Evolutionary conservation across 176 grass and related monocot species (phyloP), one percentile per base, ranked within the genome.

Genomic region (Carex parvula): DNA sequence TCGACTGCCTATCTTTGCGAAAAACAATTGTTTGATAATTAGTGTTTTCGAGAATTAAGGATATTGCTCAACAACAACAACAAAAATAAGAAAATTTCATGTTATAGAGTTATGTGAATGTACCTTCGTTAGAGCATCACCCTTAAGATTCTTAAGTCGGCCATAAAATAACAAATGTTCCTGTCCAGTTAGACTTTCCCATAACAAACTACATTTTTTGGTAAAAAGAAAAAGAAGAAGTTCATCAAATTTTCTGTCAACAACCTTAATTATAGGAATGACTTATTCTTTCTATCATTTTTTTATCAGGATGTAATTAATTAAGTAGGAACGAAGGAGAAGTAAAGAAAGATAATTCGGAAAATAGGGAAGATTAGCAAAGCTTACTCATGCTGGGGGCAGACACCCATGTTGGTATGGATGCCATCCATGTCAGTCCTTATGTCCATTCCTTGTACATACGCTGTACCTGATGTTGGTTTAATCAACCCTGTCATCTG

Each of bases 141-240:
- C 92, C 60, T 87, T 86, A 55, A 98, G 88, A 61, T 98, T 98
- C 86, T 94, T 98, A 73, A 98, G 79, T 55, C 91, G 85, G 2
- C 92, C 95, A 89, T 93, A 98, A 83, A 98, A 98, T 82, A 90
- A 60, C 18, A 98, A 68, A 73, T 98, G 95, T 11, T 98, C 92
- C 81, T 91, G 79, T 62, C 84, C 89, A 37, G 92, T 94, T 22
- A 98, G 76, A 54, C 83, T 89, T 88, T 93, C 95, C 95, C 95
- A 94, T 60, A 91, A 86, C 64, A 98, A 90, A 59, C 95, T 98
- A 92, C 85, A 88, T n/a, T 74, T 41, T 32, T 57, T 18, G 1
- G 10, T 1, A 10, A 13, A 32, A 20, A 5, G 24, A 18, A 22
- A 0, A 46, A 0, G 44, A 70, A 9, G 1, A 46, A 32, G 26